Conservation (phyloP, 495 filamentous ascomycete genomes). For the Hypomontagnella submonticulosa region DNA sequence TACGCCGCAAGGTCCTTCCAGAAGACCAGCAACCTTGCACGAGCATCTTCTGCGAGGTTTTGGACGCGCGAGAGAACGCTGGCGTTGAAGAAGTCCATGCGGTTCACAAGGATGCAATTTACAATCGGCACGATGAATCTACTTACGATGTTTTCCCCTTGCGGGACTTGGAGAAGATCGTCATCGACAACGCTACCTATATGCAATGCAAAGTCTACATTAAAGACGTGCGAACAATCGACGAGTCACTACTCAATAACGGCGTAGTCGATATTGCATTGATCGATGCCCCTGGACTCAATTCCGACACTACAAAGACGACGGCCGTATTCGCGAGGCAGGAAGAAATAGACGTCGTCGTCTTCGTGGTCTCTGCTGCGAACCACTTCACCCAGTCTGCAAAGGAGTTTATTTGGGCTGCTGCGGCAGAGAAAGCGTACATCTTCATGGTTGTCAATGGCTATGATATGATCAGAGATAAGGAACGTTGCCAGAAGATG, state of each 20-base stretch:
- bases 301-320: constrained; percentile 94
- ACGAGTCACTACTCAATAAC: constrained; percentile 95
- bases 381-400: constrained; percentile 98
- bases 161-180: constrained; percentile 83
- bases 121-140: constrained; percentile 90
- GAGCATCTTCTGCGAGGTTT: constrained; percentile 96
- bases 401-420: constrained; percentile 95
- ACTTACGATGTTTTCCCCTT: constrained; percentile 89
- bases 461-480: constrained; percentile 92
- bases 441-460: constrained; percentile 99
- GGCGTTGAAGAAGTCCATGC: constrained; percentile 96
- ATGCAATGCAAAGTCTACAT: constrained; percentile 98
- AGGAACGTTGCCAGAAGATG: constrained; percentile 82
- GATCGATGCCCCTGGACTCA: constrained; percentile 95
- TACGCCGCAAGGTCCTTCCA: constrained; percentile 90
- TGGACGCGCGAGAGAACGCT: constrained; percentile 89
- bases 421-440: constrained; percentile 95
- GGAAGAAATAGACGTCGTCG: constrained; percentile 98
- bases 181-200: constrained; percentile 85
- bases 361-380: constrained; percentile 96
- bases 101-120: constrained; percentile 79
- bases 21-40: constrained; percentile 99
- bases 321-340: constrained; percentile 96
- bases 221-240: constrained; percentile 87
- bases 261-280: constrained; percentile 97